Evolutionary conservation across 1,284 basidiomycete species (phyloP).

Genomic region (Rhodotorula sp.): DNA sequence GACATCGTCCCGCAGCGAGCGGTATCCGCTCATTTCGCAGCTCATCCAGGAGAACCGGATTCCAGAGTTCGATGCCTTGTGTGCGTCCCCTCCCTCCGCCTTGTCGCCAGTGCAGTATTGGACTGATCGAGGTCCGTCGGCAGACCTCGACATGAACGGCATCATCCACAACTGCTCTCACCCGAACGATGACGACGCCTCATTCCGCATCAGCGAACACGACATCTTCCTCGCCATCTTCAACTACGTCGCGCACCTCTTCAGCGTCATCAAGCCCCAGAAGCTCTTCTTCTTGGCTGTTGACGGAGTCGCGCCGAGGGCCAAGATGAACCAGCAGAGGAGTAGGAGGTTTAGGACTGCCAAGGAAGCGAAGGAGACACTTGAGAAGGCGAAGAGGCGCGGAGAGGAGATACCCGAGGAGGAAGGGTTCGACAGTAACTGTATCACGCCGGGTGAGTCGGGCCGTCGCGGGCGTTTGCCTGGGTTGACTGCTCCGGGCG

Average conservation of each 20-base stretch:
- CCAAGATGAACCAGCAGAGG: conserved; percentile 99
- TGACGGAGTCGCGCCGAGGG: conserved; percentile 95
- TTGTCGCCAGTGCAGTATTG: not conserved
- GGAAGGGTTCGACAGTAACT: conserved; percentile 86
- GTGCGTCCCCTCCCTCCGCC: conserved; percentile 7
- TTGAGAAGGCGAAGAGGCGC: conserved; percentile 79
- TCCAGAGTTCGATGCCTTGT: conserved; percentile 64
- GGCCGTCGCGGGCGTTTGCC: too few relatives aligned
- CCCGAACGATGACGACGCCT: conserved; percentile 89
- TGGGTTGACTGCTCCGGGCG: not conserved
- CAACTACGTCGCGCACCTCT: conserved; percentile 93
- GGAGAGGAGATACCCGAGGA: conserved; percentile 89
- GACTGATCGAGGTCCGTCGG: not conserved
- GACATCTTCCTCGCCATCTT: conserved; percentile 98
- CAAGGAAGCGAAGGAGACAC: conserved; percentile 82
- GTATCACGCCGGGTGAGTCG: conserved; percentile 90
- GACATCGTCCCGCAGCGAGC: conserved; percentile 61
- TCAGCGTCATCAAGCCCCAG: conserved; percentile 94
- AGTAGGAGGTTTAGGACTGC: conserved; percentile 91
- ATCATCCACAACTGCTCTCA: conserved; percentile 98
- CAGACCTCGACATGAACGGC: conserved; percentile 89
- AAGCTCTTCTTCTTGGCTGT: conserved; percentile 81
- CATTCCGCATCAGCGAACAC: conserved; percentile 92
- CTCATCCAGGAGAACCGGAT: conserved; percentile 96
- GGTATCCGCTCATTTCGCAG: conserved; percentile 97